Base-by-base conservation (phyloP, 1,284 basidiomycete genomes). In the Ceratorhiza oryzae-sativae region DNA sequence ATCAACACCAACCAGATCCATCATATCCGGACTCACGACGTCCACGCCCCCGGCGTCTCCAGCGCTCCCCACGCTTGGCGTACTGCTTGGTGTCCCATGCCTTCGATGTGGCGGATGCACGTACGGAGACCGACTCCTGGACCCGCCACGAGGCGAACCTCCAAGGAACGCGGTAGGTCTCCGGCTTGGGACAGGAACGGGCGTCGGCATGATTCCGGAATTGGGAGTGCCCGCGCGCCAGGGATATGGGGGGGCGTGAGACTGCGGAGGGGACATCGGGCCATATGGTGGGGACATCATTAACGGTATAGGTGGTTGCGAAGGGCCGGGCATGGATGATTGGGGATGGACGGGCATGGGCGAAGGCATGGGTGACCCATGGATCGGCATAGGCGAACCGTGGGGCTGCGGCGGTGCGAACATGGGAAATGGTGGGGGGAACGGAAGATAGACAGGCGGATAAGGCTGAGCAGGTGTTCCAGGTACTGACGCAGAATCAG, bases 191-290 rank as follows among this genome's bases (percentile, higher is more conserved):
- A 65, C 20, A 1, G 62, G 62, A 15, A 20, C 15, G 2, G 32
- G 56, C 36, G 23, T 23, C 62, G 27, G 46, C 27, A 27, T 51
- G 45, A 63, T 63, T 20, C 56, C 56, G 23, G 51, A 55, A 13
- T 34, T 48, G 30, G 62, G 62, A 27, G 45, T 65, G n/a, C 46
- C 62, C 25, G 27, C 34, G 1, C 46, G 62, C 48, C 56, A 59
- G 23, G 56, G 36, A 20, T 42, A 34, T 23, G 51, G 20, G n/a
- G n/a, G n/a, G n/a, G n/a, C n/a, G 39, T 68, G 63, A 34, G 49
- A 49, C 30, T 39, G 49, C 6, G 63, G 63, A 34, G 63, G 63
- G 18, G 63, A 68, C 49, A 68, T 42, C 20, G 63, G 51, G 8
- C 39, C 36, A 20, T 34, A n/a, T 15, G 51, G 23, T 6, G 49